phyloP scores from a whole-genome alignment of 345 rosid genomes.

The Dovyalis caffra region DNA sequence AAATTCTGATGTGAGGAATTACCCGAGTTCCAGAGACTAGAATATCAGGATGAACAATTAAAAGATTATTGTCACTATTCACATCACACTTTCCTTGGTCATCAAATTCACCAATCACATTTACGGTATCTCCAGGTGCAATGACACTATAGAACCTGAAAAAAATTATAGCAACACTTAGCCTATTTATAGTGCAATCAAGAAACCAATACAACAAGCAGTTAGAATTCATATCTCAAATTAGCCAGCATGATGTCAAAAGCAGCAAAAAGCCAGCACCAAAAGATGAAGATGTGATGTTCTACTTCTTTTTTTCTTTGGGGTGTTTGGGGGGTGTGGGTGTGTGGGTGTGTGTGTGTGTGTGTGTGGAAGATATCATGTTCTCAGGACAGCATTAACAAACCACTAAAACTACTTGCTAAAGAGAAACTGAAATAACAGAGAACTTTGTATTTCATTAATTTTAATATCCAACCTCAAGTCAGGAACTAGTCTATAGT shows the following conservation, averaged over 20 bases:
- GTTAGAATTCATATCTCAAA: not conserved
- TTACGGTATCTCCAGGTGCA: slow-evolving; percentile 93
- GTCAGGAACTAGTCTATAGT: too few relatives aligned
- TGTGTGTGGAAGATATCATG: too few relatives aligned
- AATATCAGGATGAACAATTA: slow-evolving; percentile 85
- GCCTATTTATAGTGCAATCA: slow-evolving; percentile 8
- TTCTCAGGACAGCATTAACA: too few relatives aligned
- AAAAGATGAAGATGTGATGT: too few relatives aligned
- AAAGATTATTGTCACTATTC: slow-evolving; percentile 54
- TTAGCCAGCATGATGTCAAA: not conserved
- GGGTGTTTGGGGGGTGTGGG: too few relatives aligned
- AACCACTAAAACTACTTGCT: too few relatives aligned
- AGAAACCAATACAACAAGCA: not conserved
- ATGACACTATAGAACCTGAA: slow-evolving; percentile 75
- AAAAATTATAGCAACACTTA: slow-evolving; percentile 16
- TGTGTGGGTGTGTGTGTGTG: too few relatives aligned
- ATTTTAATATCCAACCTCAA: too few relatives aligned
- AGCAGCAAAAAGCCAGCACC: not conserved
- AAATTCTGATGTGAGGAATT: slow-evolving; percentile 12
- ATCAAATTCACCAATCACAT: slow-evolving; percentile 83
- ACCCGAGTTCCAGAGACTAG: slow-evolving; percentile 95
- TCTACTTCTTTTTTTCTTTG: too few relatives aligned
- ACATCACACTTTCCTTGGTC: slow-evolving; percentile 73
- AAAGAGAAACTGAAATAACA: too few relatives aligned
- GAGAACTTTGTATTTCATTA: too few relatives aligned